Base-by-base conservation (phyloP, 2,329 filamentous ascomycete species). In the Rasamsonia emersonii region DNA sequence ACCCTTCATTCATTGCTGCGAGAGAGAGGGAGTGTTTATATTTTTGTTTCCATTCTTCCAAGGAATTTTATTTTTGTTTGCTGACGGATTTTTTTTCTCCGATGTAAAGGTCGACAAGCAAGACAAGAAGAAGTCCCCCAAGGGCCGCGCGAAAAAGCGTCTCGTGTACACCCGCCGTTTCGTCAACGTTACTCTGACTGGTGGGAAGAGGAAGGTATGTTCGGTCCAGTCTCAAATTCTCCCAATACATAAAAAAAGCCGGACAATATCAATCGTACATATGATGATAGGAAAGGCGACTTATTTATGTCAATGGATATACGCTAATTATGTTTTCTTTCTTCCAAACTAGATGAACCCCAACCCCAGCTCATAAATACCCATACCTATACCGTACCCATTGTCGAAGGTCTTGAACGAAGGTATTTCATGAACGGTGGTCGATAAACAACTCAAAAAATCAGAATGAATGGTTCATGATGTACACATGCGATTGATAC, bases 71-170 rank as follows among this genome's bases (percentile, higher is more conserved):
- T n/a, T n/a, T n/a, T n/a, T n/a, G n/a, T n/a, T 23, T 9, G 20
- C 20, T 23, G 20, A 23, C 20, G 9, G 8, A 8, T 23, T 8
- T 23, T 11, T 23, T 23, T 23, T 23, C 11, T 23, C 20, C 11
- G 20, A 11, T 9, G 11, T 23, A 23, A 8, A 23, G 20, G 36
- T 38, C 36, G 36, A 38, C 28, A 38, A 38, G 36, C 36, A 38
- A 17, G 36, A 38, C 24, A 38, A 38, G 79, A 72, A 82, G 70
- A 93, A 93, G 81, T 75, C 72, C 53, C 85, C 86, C 62, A 93
- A 93, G 78, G 86, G 86, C 60, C 84, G 86, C 60, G 86, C 86
- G 51, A 84, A 86, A 71, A 93, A 93, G 84, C 78, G 86, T 61
- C 80, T 89, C 67, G 79, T 77, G 64, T 93, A 93, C 76, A 93